A percentile compares a stretch with the other conserved stretches of the same genome.
Evolutionary conservation across 805 yeast genomes (phyloP).

Genomic region (Candida succiphila): DNA sequence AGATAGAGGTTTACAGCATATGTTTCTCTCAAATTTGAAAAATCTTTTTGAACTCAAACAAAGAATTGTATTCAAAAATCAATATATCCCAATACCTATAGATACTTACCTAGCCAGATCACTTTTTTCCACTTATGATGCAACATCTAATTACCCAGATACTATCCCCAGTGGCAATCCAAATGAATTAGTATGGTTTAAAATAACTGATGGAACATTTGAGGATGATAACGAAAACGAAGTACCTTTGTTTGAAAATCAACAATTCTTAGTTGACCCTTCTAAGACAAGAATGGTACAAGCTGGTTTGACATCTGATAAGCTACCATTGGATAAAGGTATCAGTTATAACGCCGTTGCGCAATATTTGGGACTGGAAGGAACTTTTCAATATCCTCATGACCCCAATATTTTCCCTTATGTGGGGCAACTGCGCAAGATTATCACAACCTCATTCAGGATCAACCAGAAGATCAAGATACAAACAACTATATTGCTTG

Average conservation of each 20-base stretch:
- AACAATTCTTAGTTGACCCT: constrained; percentile 57
- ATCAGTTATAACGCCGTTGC: constrained; percentile 1
- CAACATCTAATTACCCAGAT: constrained; percentile 17
- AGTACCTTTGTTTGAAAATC: constrained; percentile 6
- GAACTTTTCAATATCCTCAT: constrained; percentile 1
- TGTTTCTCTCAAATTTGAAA: constrained; percentile 52
- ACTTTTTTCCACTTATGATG: constrained; percentile 29
- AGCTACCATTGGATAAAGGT: constrained; percentile 26
- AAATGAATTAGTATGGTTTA: constrained; percentile 81
- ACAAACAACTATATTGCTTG: constrained; percentile 54
- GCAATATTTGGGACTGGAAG: not conserved
- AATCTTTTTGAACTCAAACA: constrained; percentile 45
- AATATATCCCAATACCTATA: constrained; percentile 66
- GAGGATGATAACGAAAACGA: constrained; percentile 13
- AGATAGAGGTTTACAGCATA: constrained; percentile 50
- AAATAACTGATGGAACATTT: constrained; percentile 43
- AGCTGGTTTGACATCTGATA: constrained; percentile 42
- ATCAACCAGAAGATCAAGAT: constrained; percentile 26
- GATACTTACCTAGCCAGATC: constrained; percentile 60
- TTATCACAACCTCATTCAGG: constrained; percentile 41
- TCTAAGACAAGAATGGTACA: constrained; percentile 58
- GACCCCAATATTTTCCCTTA: constrained; percentile 26
- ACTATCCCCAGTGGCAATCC: constrained; percentile 51
- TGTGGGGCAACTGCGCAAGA: constrained; percentile 41
- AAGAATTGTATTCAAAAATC: constrained; percentile 55